A percentile compares a stretch with the other conserved stretches of the same genome.
phyloP scores from a whole-genome alignment of 495 filamentous ascomycete species.

The Penicillium turbatum region DNA sequence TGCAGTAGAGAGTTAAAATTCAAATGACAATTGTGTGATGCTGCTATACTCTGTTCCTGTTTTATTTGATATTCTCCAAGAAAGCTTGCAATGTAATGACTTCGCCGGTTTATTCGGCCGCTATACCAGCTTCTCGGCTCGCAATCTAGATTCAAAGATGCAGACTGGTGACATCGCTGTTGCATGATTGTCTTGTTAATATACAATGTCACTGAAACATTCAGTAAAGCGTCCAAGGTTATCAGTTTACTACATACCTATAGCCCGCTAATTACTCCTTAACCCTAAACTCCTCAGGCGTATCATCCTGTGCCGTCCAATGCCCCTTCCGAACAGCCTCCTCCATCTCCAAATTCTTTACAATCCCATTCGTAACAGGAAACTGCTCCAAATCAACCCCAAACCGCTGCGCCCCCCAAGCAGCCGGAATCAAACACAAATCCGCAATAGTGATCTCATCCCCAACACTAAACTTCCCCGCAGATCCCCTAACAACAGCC shows the following conservation, averaged over 20 bases:
- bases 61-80: conserved; percentile 5
- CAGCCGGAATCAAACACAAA: conserved; percentile 49
- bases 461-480: conserved; percentile 47
- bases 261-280: conserved; percentile 8
- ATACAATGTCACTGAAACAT: not conserved
- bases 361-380: conserved; percentile 37
- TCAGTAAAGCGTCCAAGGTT: not conserved
- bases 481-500: conserved; percentile 23
- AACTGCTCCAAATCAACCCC: conserved; percentile 43
- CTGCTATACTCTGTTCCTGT: not conserved
- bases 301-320: conserved; percentile 47
- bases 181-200: too few species aligned
- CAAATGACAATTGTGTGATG: conserved; percentile 4
- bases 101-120: not conserved
- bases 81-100: conserved; percentile 6
- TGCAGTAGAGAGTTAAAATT: conserved; percentile 12
- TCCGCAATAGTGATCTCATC: conserved; percentile 50
- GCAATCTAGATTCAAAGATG: too few species aligned
- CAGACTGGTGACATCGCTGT: too few species aligned
- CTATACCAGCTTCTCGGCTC: too few species aligned
- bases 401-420: conserved; percentile 46
- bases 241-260: not conserved
- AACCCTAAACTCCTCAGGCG: conserved; percentile 42
- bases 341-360: conserved; percentile 32
- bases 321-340: conserved; percentile 39